Evolutionary conservation across 2,329 filamentous ascomycete species (phyloP).

Genomic region (Pseudogymnoascus pannorum): DNA sequence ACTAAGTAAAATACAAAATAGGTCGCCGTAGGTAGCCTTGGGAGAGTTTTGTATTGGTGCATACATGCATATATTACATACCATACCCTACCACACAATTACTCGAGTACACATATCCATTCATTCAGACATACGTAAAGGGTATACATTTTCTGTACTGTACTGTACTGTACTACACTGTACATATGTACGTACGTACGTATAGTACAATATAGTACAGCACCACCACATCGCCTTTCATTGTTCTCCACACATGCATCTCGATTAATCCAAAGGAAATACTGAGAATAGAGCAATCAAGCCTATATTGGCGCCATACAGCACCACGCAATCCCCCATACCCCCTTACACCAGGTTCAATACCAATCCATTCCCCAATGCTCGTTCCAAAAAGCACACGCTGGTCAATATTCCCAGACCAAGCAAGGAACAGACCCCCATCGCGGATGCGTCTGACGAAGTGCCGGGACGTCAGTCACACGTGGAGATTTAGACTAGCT

Average conservation of each 20-base stretch:
- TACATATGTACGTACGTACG: background rate
- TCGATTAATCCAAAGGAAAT: background rate
- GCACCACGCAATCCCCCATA: too few relatives aligned
- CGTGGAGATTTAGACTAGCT: background rate
- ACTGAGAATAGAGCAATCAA: background rate
- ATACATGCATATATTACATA: too few relatives aligned
- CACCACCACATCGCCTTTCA: background rate
- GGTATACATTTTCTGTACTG: too few relatives aligned
- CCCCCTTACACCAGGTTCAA: background rate
- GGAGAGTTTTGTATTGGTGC: too few relatives aligned
- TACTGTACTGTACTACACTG: too few relatives aligned
- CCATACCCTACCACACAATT: too few relatives aligned
- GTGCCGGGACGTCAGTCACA: conserved; percentile 3
- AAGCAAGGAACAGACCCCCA: background rate
- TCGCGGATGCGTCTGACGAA: background rate
- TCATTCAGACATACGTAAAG: background rate
- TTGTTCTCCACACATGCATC: background rate
- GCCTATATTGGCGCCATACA: background rate
- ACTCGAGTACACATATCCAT: background rate
- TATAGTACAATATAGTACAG: background rate
- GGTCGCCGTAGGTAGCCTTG: too few relatives aligned
- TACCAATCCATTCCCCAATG: too few relatives aligned
- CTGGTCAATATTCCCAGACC: too few relatives aligned
- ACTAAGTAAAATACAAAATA: too few relatives aligned
- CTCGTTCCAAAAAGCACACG: too few relatives aligned